Conservation (phyloP, 2,329 filamentous ascomycete species). For the Drechslerella dactyloides region DNA sequence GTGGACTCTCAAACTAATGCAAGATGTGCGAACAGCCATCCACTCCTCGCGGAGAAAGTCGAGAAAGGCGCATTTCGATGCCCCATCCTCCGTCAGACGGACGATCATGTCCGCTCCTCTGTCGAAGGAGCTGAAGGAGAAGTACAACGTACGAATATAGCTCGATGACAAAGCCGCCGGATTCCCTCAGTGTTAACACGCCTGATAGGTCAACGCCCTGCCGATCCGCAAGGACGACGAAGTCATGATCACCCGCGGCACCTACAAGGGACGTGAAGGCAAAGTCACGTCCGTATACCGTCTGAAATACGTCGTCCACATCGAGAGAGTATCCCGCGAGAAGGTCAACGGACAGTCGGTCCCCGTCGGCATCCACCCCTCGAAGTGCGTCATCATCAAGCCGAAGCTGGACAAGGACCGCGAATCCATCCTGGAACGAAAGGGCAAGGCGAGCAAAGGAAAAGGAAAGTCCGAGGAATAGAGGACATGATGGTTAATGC, state of each 20-base stretch:
- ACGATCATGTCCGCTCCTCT: conserved; percentile 96
- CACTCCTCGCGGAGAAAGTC: conserved; percentile 95
- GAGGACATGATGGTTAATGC: conserved; percentile 32
- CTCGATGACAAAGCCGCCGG: background rate
- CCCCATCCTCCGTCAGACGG: conserved; percentile 91
- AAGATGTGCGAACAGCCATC: conserved; percentile 62
- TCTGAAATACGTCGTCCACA: conserved; percentile 95
- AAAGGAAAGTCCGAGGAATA: conserved; percentile 71
- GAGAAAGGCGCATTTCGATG: conserved; percentile 97
- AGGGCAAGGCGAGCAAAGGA: conserved; percentile 78
- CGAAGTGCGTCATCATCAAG: conserved; percentile 98
- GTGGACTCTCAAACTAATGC: conserved; percentile 26
- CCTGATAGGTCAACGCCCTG: conserved; percentile 81
- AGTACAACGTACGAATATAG: conserved; percentile 83
- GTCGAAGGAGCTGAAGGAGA: conserved; percentile 95
- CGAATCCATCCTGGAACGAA: conserved; percentile 84
- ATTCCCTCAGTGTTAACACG: conserved; percentile 15
- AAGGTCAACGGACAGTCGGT: conserved; percentile 97
- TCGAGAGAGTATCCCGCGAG: conserved; percentile 95
- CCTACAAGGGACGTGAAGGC: conserved; percentile 97
- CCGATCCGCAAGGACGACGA: conserved; percentile 98
- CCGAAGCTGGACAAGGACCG: conserved; percentile 97
- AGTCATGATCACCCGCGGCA: conserved; percentile 87
- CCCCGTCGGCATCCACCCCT: conserved; percentile 90
- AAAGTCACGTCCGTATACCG: conserved; percentile 98